Evolutionary conservation across 2,329 filamentous ascomycete species (phyloP).

Genomic region (Colletotrichum viniferum): DNA sequence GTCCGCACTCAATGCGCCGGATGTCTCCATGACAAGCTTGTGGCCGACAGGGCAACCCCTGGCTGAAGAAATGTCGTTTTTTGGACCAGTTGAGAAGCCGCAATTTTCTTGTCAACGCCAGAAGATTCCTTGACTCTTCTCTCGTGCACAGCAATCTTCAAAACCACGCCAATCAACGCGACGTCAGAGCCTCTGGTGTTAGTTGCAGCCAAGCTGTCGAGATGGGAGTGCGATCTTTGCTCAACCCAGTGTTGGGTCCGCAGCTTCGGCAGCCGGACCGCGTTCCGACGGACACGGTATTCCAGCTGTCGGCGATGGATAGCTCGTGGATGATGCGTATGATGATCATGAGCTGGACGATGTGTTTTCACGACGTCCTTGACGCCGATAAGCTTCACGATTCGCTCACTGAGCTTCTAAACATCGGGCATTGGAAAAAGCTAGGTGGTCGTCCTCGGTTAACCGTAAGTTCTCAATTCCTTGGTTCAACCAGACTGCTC

Average conservation of each 20-base stretch:
- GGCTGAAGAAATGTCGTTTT: not conserved
- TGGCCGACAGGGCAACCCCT: not conserved
- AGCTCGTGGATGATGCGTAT: constrained; percentile 34
- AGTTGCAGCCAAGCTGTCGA: not conserved
- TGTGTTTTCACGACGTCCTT: constrained; percentile 51
- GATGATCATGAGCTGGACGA: constrained; percentile 35
- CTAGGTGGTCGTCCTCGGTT: constrained; percentile 46
- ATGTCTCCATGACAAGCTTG: not conserved
- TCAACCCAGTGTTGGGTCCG: constrained; percentile 5
- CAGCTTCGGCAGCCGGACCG: not conserved
- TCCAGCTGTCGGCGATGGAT: constrained; percentile 32
- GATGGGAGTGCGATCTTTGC: not conserved
- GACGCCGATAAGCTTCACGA: constrained; percentile 41
- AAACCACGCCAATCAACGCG: not conserved
- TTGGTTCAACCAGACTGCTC: not conserved
- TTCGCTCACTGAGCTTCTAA: constrained; percentile 40
- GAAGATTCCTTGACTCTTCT: not conserved
- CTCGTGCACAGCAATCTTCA: not conserved
- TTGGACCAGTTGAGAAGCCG: not conserved
- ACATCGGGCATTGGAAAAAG: constrained; percentile 48
- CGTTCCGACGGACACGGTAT: constrained; percentile 3
- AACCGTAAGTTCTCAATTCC: too few species aligned
- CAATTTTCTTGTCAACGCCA: not conserved
- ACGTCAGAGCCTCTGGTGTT: not conserved
- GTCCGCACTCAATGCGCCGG: not conserved